Evolutionary conservation across 1,284 basidiomycete species (phyloP).

Genomic region (Tylopilus orsonianus): DNA sequence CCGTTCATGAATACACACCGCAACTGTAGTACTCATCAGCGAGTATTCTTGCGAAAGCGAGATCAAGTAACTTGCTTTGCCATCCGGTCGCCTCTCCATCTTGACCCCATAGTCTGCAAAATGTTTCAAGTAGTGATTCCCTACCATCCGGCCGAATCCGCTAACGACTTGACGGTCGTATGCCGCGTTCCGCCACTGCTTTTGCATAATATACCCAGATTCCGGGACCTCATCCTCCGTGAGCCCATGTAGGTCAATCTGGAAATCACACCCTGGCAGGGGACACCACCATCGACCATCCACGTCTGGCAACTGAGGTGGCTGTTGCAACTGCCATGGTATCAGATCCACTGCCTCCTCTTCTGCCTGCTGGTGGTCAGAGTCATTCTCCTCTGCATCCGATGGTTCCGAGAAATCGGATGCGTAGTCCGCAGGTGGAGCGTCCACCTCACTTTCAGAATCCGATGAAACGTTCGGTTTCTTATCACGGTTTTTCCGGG

Average conservation of each 20-base stretch:
- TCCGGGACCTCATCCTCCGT: slow-evolving; percentile 20
- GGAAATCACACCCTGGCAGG: slow-evolving; percentile 20
- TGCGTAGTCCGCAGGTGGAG: slow-evolving; percentile 38
- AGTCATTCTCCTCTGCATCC: slow-evolving; percentile 39
- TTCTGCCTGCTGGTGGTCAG: slow-evolving; percentile 22
- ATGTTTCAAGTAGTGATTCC: slow-evolving; percentile 37
- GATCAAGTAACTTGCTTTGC: slow-evolving; percentile 17
- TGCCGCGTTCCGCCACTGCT: slow-evolving; percentile 32
- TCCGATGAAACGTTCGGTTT: slow-evolving; percentile 13
- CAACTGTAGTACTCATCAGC: slow-evolving; percentile 9
- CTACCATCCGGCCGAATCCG: slow-evolving; percentile 32
- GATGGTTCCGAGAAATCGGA: slow-evolving; percentile 53
- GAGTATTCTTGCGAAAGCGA: not conserved
- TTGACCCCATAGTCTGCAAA: slow-evolving; percentile 25
- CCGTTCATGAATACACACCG: slow-evolving; percentile 13
- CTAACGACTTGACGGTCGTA: slow-evolving; percentile 31
- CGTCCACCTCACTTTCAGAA: slow-evolving; percentile 30
- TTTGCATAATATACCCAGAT: slow-evolving; percentile 27
- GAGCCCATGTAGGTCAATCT: slow-evolving; percentile 28
- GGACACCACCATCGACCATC: slow-evolving; percentile 36
- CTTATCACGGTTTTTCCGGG: slow-evolving; percentile 17
- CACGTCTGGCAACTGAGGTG: slow-evolving; percentile 37
- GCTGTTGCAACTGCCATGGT: slow-evolving; percentile 30
- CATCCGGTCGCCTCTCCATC: slow-evolving; percentile 12
- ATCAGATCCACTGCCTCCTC: slow-evolving; percentile 22